A percentile compares a stretch with the other conserved stretches of the same genome.
These are phyloP conservation scores for Saccharomycopsis microspora DNA, from an alignment of 805 yeast genomes.

Conservation along the genomic window DNA sequence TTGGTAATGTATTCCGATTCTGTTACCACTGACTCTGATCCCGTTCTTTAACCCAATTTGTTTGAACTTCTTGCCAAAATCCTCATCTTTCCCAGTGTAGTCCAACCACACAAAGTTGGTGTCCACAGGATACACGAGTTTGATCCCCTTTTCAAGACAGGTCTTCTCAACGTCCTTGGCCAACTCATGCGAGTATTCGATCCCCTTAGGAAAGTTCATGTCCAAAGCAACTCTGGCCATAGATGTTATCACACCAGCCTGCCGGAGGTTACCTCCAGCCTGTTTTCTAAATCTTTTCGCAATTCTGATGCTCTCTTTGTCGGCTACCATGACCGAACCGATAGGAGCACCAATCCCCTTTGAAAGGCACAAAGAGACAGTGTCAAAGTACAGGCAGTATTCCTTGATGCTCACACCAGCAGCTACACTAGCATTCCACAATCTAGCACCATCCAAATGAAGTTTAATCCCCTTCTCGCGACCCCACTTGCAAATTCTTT, in stretches of 20 bases:
- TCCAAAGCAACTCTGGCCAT: constrained; percentile 78
- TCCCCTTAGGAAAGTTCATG: constrained; percentile 49
- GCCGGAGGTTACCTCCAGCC: constrained; percentile 89
- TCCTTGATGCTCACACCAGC: constrained; percentile 58
- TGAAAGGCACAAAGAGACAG: constrained; percentile 82
- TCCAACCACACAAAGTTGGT: constrained; percentile 80
- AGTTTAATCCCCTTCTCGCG: constrained; percentile 31
- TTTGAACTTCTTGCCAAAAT: constrained; percentile 34
- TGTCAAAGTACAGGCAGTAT: constrained; percentile 70
- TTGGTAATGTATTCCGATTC: constrained; percentile 77
- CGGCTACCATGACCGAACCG: constrained; percentile 79
- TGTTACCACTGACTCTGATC: constrained; percentile 56
- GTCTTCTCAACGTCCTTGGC: constrained; percentile 42
- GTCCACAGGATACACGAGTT: constrained; percentile 63
- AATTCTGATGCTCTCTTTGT: constrained; percentile 41
- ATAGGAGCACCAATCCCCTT: constrained; percentile 91
- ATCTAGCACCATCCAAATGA: constrained; percentile 92
- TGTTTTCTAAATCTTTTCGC: constrained; percentile 86
- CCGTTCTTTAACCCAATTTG: constrained; percentile 47
- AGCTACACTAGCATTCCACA: constrained; percentile 81
- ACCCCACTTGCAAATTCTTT: constrained; percentile 51
- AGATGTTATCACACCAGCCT: constrained; percentile 67
- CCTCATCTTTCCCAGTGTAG: constrained; percentile 20
- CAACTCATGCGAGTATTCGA: constrained; percentile 35
- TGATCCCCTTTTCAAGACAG: constrained; percentile 41